Evolutionary conservation across 164 flowering plant species (phyloP).

Genomic region (Kingdonia uniflora): DNA sequence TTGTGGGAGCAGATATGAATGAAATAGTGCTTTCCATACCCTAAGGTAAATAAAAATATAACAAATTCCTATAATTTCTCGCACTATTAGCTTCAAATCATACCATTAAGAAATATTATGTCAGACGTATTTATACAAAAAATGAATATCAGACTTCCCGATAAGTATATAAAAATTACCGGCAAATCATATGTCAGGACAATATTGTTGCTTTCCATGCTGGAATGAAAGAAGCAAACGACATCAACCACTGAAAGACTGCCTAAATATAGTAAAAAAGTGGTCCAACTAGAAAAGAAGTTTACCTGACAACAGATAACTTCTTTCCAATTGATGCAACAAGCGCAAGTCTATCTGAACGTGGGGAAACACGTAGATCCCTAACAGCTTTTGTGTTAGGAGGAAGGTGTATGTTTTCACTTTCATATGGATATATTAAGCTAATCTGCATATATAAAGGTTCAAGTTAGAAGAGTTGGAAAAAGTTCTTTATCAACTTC

Average conservation of each 20-base stretch:
- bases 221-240: constrained; percentile 24
- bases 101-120: too few species aligned
- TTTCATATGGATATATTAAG: constrained; percentile 55
- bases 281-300: not conserved
- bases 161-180: constrained; percentile 56
- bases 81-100: too few species aligned
- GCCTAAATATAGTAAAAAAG: not conserved
- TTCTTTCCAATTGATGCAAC: constrained; percentile 71
- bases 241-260: constrained; percentile 1
- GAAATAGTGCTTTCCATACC: too few species aligned
- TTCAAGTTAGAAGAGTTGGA: not conserved
- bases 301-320: constrained; percentile 65
- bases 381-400: constrained; percentile 39
- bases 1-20: too few species aligned
- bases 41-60: too few species aligned
- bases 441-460: constrained; percentile 42
- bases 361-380: constrained; percentile 57
- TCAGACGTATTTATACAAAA: too few species aligned
- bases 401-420: constrained; percentile 57
- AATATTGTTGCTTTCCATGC: constrained; percentile 65
- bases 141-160: too few species aligned
- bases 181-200: constrained; percentile 62
- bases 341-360: constrained; percentile 39
- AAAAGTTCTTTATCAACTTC: not conserved
- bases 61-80: too few species aligned